Base-by-base conservation (phyloP, 345 rosid genomes). In the Tarenaya hassleriana region DNA sequence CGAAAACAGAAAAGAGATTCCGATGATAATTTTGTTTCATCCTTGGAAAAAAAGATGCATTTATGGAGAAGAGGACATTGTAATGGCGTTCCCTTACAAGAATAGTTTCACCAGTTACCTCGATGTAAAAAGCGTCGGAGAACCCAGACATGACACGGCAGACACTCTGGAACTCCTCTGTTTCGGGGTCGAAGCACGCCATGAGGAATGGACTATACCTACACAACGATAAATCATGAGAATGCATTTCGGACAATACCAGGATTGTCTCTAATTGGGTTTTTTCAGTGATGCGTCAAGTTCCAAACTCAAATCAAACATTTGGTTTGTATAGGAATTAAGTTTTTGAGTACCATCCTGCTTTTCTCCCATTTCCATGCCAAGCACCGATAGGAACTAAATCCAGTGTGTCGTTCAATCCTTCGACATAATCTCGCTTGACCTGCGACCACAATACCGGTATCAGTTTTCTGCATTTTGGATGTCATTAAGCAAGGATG, bases 111-210 rank as follows among this genome's bases (percentile, higher is more conserved):
- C 3, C 3, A 13, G 41, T 51, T 69, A 89, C 95, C 95, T 89
- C 82, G 7, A 34, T 64, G 73, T 90, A 90, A 66, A 90, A 86
- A 29, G 88, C 73, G 78, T 90, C 88, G 5, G 94, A 77, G 63
- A 90, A 78, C 7, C 95, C 97, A 47, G 95, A 86, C 94, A 90
- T 83, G 62, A 90, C 97, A 35, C 90, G 91, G 17, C 97, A 90
- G 9, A 81, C 84, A 46, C 95, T 79, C 58, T 86, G 88, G 52
- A 66, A 90, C 55, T 83, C 95, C 71, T 86, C 94, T 13, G 73
- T 72, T 64, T 89, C 95, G 14, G 88, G 81, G 57, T 77, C 72
- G 68, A 76, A 86, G 52, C 97, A 89, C 47, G 97, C 92, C 94
- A 89, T 73, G 55, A 89, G 97, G 71, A 83, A 86, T 42, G 95